Evolutionary conservation across 1,139 yeast species (phyloP), one percentile per base, ranked within the genome.

Genomic region (Taiozyma onychis): DNA sequence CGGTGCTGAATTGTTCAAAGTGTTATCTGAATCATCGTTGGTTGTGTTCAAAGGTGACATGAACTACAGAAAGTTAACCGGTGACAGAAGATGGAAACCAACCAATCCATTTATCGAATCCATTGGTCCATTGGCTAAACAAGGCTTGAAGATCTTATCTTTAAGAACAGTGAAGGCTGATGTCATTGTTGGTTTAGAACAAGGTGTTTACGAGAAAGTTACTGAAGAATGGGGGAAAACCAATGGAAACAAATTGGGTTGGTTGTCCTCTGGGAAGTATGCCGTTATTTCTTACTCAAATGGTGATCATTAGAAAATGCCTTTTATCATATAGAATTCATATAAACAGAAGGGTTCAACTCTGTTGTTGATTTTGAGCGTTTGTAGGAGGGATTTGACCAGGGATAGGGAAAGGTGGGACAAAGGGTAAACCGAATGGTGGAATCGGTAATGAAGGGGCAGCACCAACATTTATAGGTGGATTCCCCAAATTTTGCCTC

Each of bases 81-180:
- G 90, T 46, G 99, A 93, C 64, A 80, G 90, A 65, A 76, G 75
- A 60, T 93, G 99, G 99, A 83, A 83, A 18, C 78, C 85, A 51
- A 81, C 91, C 3, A 88, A 96, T 0, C 76, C 89, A 1, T 93
- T 91, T 70, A 59, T 59, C 7, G 67, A 71, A 0, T 93, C 97
- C 3, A 78, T 91, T 55, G 88, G 87, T 51, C 79, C 81, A 13
- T 75, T 91, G 59, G 85, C 86, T 1, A 57, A 66, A 1, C 66
- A 69, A 50, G 84, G 83, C 9, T 72, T 93, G 50, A 83, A 81
- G 16, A 63, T 88, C 26, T 72, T 89, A 55, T 78, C 95, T 32
- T 75, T 93, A 61, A 81, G 99, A 72, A 93, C 99, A 3, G 85
- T 96, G 68, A 93, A 93, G 69, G 97, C 98, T 1, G 99, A 95